Evolutionary conservation across 306 rosid species (phyloP).

Genomic region (Delonix regia): DNA sequence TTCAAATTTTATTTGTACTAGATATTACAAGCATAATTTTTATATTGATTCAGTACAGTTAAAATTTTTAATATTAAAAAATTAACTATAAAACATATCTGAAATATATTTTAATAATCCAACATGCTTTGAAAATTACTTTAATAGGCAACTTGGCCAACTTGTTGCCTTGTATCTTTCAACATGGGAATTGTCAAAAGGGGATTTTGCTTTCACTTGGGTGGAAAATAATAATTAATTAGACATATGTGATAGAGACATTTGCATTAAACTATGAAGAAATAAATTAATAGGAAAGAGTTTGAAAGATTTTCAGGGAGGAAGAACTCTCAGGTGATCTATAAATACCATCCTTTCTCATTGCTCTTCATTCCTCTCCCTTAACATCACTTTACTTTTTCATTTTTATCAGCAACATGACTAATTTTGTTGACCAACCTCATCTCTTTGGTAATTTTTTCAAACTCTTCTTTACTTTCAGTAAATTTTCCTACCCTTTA

Average conservation of each 20-base stretch:
- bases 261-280: slow-evolving; percentile 36
- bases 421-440: slow-evolving; percentile 59
- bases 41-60: no score
- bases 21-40: no score
- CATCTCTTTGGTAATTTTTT: slow-evolving; percentile 51
- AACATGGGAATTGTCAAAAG: background rate
- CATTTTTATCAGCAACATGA: slow-evolving; percentile 52
- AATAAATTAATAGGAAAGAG: no score
- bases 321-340: slow-evolving; percentile 80
- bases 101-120: no score
- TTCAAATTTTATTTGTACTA: no score
- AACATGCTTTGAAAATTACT: no score
- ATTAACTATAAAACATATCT: no score
- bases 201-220: no score
- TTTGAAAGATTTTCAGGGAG: slow-evolving; percentile 42
- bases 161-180: background rate
- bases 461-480: background rate
- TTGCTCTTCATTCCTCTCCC: background rate
- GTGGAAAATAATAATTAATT: slow-evolving; percentile 25
- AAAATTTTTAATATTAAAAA: no score
- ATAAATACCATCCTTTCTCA: slow-evolving; percentile 52
- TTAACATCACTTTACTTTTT: background rate
- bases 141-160: no score
- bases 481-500: background rate
- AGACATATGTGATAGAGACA: slow-evolving; percentile 1